Percentiles rank a stretch among this genome's conserved stretches.
phyloP scores from a whole-genome alignment of 352 stramenopile species.

The Pythium aquatile region DNA sequence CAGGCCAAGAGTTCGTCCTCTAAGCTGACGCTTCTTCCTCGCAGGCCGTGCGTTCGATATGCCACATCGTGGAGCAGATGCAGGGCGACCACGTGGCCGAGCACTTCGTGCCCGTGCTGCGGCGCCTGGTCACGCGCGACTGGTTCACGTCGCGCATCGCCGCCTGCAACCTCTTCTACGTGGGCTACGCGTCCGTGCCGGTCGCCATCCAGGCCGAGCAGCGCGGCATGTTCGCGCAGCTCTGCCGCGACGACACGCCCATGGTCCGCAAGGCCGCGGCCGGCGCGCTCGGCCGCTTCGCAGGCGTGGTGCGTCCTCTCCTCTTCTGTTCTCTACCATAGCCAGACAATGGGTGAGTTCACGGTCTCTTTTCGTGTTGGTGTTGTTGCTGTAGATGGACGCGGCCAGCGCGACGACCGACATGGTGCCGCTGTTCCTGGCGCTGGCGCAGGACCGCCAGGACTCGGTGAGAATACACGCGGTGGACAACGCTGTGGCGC shows the following conservation, averaged over 20 bases:
- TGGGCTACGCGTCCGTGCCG: conserved; percentile 57
- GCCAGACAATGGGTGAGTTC: neutral
- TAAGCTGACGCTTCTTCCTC: neutral
- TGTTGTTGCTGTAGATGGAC: conserved; percentile 46
- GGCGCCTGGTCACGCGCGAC: conserved; percentile 92
- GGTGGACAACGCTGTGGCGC: conserved; percentile 95
- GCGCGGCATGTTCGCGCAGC: conserved; percentile 89
- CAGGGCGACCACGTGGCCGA: conserved; percentile 78
- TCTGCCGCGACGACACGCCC: conserved; percentile 96
- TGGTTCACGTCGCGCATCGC: conserved; percentile 92
- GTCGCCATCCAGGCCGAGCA: conserved; percentile 77
- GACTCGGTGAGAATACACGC: conserved; percentile 98
- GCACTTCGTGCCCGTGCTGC: conserved; percentile 93
- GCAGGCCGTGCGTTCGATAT: conserved; percentile 88
- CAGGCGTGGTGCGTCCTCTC: conserved; percentile 43
- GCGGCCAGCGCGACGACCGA: conserved; percentile 56
- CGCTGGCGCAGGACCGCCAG: conserved; percentile 89
- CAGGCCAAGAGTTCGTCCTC: neutral
- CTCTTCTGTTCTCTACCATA: neutral
- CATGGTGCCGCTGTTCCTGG: conserved; percentile 83
- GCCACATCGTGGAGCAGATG: conserved; percentile 87
- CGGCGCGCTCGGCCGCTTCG: conserved; percentile 87
- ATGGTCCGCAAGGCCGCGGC: conserved; percentile 95
- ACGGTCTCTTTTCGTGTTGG: neutral
- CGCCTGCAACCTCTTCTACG: conserved; percentile 80